Conservation (phyloP, 2,329 filamentous ascomycete genomes). For the Mycocentrospora acerina region DNA sequence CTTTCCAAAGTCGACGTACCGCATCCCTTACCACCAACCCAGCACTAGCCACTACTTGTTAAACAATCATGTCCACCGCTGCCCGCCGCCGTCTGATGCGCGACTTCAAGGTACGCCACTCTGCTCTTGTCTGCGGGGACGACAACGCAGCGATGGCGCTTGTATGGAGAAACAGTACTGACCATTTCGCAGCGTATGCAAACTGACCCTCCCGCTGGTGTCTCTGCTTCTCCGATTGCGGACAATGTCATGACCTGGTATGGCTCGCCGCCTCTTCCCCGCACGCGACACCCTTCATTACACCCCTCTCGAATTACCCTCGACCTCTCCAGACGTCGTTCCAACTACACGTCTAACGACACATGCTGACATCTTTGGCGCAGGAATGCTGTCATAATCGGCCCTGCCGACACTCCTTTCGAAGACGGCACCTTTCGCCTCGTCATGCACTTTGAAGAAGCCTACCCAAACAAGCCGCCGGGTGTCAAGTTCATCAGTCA, state of each 20-base stretch:
- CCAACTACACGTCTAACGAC: neutral
- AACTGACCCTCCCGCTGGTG: conserved; percentile 93
- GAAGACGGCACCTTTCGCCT: conserved; percentile 97
- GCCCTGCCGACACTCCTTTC: conserved; percentile 93
- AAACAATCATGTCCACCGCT: conserved; percentile 76
- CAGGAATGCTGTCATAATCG: conserved; percentile 98
- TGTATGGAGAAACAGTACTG: conserved; percentile 4
- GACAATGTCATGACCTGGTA: conserved; percentile 98
- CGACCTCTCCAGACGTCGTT: neutral
- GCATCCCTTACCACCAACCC: conserved; percentile 1
- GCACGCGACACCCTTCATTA: conserved; percentile 27
- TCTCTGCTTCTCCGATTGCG: conserved; percentile 92
- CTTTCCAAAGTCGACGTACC: neutral
- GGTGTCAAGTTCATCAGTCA: conserved; percentile 98
- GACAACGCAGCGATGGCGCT: conserved; percentile 1
- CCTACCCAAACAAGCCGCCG: conserved; percentile 97
- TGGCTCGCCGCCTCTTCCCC: conserved; percentile 26
- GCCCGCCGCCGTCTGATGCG: conserved; percentile 96
- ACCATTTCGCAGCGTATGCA: conserved; percentile 79
- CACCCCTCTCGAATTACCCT: neutral
- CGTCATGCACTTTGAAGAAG: conserved; percentile 98
- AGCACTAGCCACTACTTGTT: neutral
- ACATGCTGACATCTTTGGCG: conserved; percentile 25
- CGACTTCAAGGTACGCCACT: conserved; percentile 85
- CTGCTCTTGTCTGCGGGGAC: conserved; percentile 4